Evolutionary conservation across 2,329 filamentous ascomycete genomes (phyloP), one percentile per base, ranked within the genome.

Genomic region (Lachnellula hyalina): DNA sequence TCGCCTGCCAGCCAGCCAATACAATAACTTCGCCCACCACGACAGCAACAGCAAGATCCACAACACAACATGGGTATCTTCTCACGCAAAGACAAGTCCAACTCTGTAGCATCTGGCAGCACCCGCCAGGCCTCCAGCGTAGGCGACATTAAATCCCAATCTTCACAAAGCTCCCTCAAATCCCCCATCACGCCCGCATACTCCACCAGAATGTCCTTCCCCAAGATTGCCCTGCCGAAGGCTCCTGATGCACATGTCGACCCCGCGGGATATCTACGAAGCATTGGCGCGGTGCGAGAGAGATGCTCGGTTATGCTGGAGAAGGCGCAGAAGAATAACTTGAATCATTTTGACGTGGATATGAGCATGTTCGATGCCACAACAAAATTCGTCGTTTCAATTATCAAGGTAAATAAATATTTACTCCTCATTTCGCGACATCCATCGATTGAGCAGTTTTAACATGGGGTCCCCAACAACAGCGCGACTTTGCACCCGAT

Each of bases 251-350:
- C 93, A 66, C 81, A 86, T 59, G 78, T 93, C 63, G 90, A 97
- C 70, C 92, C 93, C 19, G 90, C 88, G 23, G 92, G 86, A 58
- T 97, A 97, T 73, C 81, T 99, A 66, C 85, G 89, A 69, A 96
- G 91, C 74, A 83, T 97, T 67, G 85, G 90, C 66, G 85, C 94
- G 28, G 90, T 99, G 25, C 82, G 94, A 59, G 90, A 96, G 66
- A 83, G 63, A 79, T 87, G 65, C 72, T 73, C 69, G 47, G 66
- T 85, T 58, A 77, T 89, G 47, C 72, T 86, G 60, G 76, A 83
- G 56, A 85, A 83, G 72, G 86, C 86, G n/a, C 83, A 83, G 69
- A 76, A 74, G 59, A 85, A 88, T 65, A 74, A 85, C 65, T 75
- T 89, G 61, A 81, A 80, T 61, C 86, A 89, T 71, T 89, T 89